Percentiles rank a stretch among this genome's conserved stretches.
phyloP scores from a whole-genome alignment of 371 early-diverging fungal genomes.

The Nosema muscidifuracis region DNA sequence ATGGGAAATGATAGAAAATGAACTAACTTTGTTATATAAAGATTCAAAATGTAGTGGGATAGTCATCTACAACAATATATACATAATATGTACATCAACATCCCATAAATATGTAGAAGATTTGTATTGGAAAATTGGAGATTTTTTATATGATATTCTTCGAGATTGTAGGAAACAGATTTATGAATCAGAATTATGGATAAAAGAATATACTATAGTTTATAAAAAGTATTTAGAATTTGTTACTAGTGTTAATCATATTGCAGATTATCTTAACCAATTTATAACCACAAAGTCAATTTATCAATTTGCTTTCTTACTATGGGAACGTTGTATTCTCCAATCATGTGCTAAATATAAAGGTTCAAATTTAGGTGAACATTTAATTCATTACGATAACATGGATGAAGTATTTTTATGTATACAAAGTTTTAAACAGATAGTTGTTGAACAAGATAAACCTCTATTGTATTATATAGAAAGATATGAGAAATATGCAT shows the following conservation, averaged over 20 bases:
- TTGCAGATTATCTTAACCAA: constrained; percentile 43
- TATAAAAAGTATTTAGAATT: constrained; percentile 24
- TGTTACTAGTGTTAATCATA: constrained; percentile 14
- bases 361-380: constrained; percentile 20
- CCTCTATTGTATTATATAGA: constrained; percentile 39
- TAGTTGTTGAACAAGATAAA: constrained; percentile 16
- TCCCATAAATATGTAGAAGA: constrained; percentile 18
- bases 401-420: constrained; percentile 11
- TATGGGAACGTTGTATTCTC: constrained; percentile 50
- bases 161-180: constrained; percentile 13
- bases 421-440: constrained; percentile 21
- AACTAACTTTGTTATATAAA: constrained; percentile 19
- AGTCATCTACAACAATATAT: constrained; percentile 42
- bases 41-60: constrained; percentile 16
- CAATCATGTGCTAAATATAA: constrained; percentile 34
- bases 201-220: constrained; percentile 24
- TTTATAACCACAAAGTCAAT: constrained; percentile 29
- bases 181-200: constrained; percentile 11
- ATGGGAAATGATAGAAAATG: constrained; percentile 34
- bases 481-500: constrained; percentile 42
- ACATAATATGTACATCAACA: constrained; percentile 37
- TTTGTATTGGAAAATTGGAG: constrained; percentile 55
- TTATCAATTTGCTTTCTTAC: constrained; percentile 41
- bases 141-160: constrained; percentile 38
- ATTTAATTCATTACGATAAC: constrained; percentile 10